A percentile compares a stretch with the other conserved stretches of the same genome.
Conservation (phyloP, 2,329 filamentous ascomycete species). For the Stenocarpella maydis region DNA sequence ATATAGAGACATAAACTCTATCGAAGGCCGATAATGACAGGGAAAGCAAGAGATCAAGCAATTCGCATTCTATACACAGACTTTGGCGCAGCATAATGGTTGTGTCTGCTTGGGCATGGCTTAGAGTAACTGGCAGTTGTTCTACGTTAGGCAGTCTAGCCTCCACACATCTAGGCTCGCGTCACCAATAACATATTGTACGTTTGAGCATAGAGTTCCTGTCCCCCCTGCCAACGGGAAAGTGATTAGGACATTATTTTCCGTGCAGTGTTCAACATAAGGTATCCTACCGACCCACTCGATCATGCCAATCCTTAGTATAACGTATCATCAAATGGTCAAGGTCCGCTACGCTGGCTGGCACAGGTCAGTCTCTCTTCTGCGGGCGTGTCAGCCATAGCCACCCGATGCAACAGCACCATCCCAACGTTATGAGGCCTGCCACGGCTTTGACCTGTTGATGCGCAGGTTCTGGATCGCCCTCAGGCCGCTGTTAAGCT, state of each 20-base stretch:
- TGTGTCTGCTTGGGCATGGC: slow-evolving; percentile 15
- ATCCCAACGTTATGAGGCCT: background rate
- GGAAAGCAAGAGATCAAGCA: background rate
- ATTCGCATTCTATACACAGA: background rate
- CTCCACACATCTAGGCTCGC: slow-evolving; percentile 4
- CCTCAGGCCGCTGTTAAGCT: slow-evolving; percentile 8
- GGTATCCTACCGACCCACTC: background rate
- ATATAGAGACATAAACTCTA: background rate
- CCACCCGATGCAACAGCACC: background rate
- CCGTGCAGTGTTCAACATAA: background rate
- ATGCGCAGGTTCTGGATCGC: slow-evolving; percentile 26
- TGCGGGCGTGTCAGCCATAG: background rate
- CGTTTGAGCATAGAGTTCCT: background rate
- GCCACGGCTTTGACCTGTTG: slow-evolving; percentile 6
- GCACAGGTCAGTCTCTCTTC: background rate
- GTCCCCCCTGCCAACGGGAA: background rate
- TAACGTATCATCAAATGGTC: background rate
- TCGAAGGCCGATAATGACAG: background rate
- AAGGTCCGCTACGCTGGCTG: background rate
- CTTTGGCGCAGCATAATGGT: background rate
- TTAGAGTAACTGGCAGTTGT: slow-evolving; percentile 13
- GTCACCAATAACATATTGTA: background rate
- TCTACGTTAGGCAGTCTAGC: background rate
- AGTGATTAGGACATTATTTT: background rate
- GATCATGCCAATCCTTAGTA: background rate